Evolutionary conservation across 2,329 filamentous ascomycete species (phyloP).

Genomic region (Penicillium sp.): DNA sequence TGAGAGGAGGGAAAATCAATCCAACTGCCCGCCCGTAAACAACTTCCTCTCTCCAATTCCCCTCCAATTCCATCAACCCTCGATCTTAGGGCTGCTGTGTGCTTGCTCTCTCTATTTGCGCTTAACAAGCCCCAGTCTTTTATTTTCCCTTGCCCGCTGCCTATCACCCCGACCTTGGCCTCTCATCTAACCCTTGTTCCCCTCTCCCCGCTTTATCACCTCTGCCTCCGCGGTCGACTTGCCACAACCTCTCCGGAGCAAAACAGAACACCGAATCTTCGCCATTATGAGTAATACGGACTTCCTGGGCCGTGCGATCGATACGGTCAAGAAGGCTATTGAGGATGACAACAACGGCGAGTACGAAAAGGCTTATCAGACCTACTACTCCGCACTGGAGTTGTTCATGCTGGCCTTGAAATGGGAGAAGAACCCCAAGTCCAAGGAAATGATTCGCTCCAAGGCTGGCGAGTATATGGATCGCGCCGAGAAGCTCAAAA

Average conservation of each 20-base stretch:
- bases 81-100: background rate
- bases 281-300: constrained; percentile 87
- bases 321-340: constrained; percentile 96
- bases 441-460: constrained; percentile 94
- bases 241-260: constrained; percentile 9
- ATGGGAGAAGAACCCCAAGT: constrained; percentile 98
- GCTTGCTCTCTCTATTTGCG: background rate
- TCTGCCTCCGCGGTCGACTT: constrained; percentile 23
- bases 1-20: constrained; percentile 32
- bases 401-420: constrained; percentile 98
- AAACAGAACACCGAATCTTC: constrained; percentile 16
- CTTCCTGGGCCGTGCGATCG: constrained; percentile 94
- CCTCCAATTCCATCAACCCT: constrained; percentile 17
- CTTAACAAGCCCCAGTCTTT: background rate
- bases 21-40: constrained; percentile 27
- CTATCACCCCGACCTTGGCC: constrained; percentile 12
- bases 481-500: constrained; percentile 95
- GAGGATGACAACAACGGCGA: constrained; percentile 93
- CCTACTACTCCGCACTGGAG: constrained; percentile 94
- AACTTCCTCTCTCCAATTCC: constrained; percentile 25
- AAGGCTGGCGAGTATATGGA: constrained; percentile 98
- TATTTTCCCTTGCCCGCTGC: constrained; percentile 8
- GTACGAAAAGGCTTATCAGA: constrained; percentile 95
- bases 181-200: constrained; percentile 5
- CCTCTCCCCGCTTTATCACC: constrained; percentile 22